Base-by-base conservation (phyloP, 441 rosid genomes). In the Eutrema salsugineum region DNA sequence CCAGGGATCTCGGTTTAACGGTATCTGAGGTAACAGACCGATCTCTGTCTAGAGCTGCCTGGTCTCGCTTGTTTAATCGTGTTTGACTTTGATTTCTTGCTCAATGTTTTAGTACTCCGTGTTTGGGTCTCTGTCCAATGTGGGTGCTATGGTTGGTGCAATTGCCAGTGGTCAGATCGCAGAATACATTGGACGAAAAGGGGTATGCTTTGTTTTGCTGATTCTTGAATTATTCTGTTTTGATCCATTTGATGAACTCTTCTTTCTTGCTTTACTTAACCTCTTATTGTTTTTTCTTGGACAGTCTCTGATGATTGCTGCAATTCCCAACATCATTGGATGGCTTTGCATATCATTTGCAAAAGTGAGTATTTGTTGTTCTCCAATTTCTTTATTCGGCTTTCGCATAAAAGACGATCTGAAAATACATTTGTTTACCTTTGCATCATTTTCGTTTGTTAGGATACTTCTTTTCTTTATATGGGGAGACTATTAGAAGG, bases 131-230 rank as follows among this genome's bases (percentile, higher is more conserved):
- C 60, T 89, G 53, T 79, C 92, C 53, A 89, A 89, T 81, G 95
- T 87, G 51, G 95, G 90, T 28, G 95, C 95, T 54, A 89, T 86
- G 94, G 83, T 87, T 76, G 94, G 91, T 65, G 94, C 94, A 3
- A 85, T 89, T 39, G 84, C 92, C 5, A 87, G 95, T 50, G 95
- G 95, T 73, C 95, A 89, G 85, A 89, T 89, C 51, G 81, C 95
- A 0, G 95, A 89, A 76, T 84, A 89, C 73, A 83, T 89, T 76
- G 95, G 95, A 46, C 76, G 92, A 43, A 89, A 87, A 81, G 95
- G 91, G 90, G 95, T 87, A 70, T 64, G 5, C 1, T 49, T 71
- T 16, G 30, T 30, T 19, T 60, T 6, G 12, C 36, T 42, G 48
- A 32, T 55, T 56, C 20, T 36, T 17, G 53, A 24, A 2, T 65